Percentiles rank a stretch among this genome's conserved stretches.
These are phyloP conservation scores for Oryza brachyantha DNA, from an alignment of 176 grass and related monocot species.

Conservation along the genomic window DNA sequence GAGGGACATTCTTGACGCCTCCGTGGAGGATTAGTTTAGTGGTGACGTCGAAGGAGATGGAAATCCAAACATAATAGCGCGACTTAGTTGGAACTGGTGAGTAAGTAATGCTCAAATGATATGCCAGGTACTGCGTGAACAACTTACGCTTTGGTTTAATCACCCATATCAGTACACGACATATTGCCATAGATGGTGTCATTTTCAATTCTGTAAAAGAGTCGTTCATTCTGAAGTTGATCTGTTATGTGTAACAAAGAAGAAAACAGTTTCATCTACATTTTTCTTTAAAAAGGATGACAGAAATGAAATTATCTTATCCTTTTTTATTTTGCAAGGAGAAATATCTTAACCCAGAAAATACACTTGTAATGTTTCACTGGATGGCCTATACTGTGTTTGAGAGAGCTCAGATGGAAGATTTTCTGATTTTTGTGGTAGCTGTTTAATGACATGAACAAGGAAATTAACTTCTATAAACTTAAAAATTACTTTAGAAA, in stretches of 20 bases:
- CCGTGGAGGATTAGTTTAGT: background rate
- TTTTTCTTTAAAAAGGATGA: background rate
- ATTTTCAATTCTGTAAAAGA: background rate
- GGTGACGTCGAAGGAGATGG: background rate
- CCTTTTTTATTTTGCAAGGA: background rate
- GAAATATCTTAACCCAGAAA: conserved; percentile 16
- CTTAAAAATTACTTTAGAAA: no score
- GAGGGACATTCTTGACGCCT: conserved; percentile 20
- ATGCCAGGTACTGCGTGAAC: conserved; percentile 6
- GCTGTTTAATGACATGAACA: no score
- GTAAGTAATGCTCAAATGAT: background rate
- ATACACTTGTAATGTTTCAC: background rate
- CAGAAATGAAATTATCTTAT: background rate
- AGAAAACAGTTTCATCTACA: background rate
- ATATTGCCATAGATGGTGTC: background rate
- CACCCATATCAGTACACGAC: background rate
- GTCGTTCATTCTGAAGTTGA: conserved; percentile 16
- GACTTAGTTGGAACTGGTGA: background rate
- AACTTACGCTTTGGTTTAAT: conserved; percentile 36
- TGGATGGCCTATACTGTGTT: no score
- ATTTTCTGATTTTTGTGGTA: no score
- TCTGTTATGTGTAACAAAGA: background rate
- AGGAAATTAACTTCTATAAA: no score
- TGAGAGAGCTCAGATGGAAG: no score
- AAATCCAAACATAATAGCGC: conserved; percentile 16